phyloP scores from a whole-genome alignment of 2,329 filamentous ascomycete genomes.

The Emmonsiellopsis sp. region DNA sequence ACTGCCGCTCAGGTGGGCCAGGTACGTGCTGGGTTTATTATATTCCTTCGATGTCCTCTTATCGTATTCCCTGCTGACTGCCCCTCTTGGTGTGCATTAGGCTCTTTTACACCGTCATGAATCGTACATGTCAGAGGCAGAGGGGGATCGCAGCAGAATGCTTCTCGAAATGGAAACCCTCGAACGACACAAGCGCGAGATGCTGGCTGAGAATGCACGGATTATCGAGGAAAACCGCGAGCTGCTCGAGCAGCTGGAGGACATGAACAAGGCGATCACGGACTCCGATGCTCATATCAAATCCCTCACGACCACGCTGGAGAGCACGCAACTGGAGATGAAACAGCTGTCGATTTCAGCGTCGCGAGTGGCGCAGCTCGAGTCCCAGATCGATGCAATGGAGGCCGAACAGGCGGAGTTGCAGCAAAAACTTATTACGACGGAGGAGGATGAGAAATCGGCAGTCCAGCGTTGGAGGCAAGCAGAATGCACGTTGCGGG shows the following conservation, averaged over 20 bases:
- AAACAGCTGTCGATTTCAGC: slow-evolving; percentile 66
- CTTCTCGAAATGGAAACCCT: slow-evolving; percentile 64
- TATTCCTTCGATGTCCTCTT: not conserved
- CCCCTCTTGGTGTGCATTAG: slow-evolving; percentile 40
- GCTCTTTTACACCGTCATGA: slow-evolving; percentile 87
- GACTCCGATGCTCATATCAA: slow-evolving; percentile 75
- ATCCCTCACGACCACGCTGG: slow-evolving; percentile 64
- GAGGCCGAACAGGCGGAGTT: slow-evolving; percentile 73
- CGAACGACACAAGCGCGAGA: slow-evolving; percentile 61
- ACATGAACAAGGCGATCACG: slow-evolving; percentile 66
- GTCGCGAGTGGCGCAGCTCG: slow-evolving; percentile 65
- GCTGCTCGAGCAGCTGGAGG: slow-evolving; percentile 75
- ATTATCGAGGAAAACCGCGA: slow-evolving; percentile 75
- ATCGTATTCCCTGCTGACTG: slow-evolving; percentile 5
- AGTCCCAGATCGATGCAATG: slow-evolving; percentile 67
- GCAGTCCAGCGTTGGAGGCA: slow-evolving; percentile 77
- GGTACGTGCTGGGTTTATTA: slow-evolving; percentile 46
- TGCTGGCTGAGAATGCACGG: slow-evolving; percentile 67
- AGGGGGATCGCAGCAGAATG: slow-evolving; percentile 71
- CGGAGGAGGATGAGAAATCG: slow-evolving; percentile 65
- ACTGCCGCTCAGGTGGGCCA: slow-evolving; percentile 82
- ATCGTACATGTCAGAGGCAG: slow-evolving; percentile 85
- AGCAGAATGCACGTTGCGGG: slow-evolving; percentile 67
- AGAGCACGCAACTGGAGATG: slow-evolving; percentile 68
- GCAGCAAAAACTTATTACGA: slow-evolving; percentile 56